A percentile compares a stretch with the other conserved stretches of the same genome.
Conservation (phyloP, 2,329 filamentous ascomycete genomes). For the Boeremia lycopersici region DNA sequence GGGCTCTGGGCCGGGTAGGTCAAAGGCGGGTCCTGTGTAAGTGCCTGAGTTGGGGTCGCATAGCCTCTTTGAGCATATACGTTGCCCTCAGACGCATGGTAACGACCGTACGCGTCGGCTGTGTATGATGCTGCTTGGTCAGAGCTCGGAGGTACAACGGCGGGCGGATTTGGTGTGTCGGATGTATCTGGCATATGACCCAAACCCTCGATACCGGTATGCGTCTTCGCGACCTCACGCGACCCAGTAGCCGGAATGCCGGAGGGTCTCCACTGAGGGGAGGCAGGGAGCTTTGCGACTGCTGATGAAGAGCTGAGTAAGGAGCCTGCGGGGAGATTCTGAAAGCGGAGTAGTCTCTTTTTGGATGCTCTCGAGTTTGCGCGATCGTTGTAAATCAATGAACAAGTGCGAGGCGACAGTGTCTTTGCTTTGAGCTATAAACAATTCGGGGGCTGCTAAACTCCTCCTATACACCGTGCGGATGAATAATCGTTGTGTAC, state of each 20-base stretch:
- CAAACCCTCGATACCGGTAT: constrained; percentile 8
- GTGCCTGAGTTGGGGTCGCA: constrained; percentile 21
- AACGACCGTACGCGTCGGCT: constrained; percentile 28
- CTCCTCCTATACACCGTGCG: too few species aligned
- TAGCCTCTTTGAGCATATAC: constrained; percentile 28
- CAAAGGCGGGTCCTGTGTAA: constrained; percentile 24
- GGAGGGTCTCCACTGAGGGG: constrained; percentile 9
- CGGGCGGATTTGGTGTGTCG: constrained; percentile 28
- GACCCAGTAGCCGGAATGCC: constrained; percentile 13
- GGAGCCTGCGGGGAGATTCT: constrained; percentile 18
- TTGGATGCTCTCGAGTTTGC: background rate
- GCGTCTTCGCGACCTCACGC: constrained; percentile 22
- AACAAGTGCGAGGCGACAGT: too few species aligned
- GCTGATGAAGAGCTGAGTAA: constrained; percentile 37
- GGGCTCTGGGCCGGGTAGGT: constrained; percentile 26
- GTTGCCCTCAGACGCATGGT: constrained; percentile 32
- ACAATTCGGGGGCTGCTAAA: too few species aligned
- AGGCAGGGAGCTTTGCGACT: constrained; percentile 4
- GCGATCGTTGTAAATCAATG: background rate
- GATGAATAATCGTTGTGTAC: background rate
- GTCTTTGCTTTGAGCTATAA: too few species aligned
- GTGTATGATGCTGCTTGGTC: constrained; percentile 37
- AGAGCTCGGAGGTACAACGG: constrained; percentile 43
- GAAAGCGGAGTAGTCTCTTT: constrained; percentile 2
- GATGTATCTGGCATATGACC: constrained; percentile 39